Base-by-base conservation (phyloP, 495 filamentous ascomycete genomes). In the Thozetella sp. region DNA sequence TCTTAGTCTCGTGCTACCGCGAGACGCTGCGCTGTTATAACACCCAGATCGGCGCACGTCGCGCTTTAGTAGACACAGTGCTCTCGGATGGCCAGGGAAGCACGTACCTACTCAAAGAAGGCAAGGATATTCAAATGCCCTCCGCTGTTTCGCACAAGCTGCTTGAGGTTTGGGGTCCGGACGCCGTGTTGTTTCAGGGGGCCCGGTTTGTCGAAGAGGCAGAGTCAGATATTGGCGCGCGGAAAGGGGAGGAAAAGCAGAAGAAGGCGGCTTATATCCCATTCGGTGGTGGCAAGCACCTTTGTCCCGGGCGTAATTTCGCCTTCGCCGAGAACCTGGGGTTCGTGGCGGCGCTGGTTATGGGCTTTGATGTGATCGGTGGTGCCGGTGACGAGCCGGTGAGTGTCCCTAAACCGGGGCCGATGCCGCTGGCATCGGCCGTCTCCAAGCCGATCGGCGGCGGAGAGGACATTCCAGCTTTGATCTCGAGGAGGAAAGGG, bases 241-340 rank as follows among this genome's bases (percentile, higher is more conserved):
- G n/a, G 51, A 9, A 25, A 3, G 62, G 63, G 13, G 30, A 34
- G 2, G 52, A 59, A 30, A 61, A 63, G 26, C n/a, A 40, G 0
- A 54, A 63, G 37, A 64, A 65, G 2, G 62, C 58, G 13, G 66
- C 67, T 0, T 74, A 68, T 30, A 48, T 69, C 4, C 67, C 66
- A 10, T 79, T 77, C 53, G 74, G 75, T 10, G 76, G 76, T 6
- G 75, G 75, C 19, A 58, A 54, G 25, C 60, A 62, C 11, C 23
- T 76, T 3, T 78, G 76, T 61, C 76, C 76, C 2, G 75, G 76
- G 1, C 55, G 74, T 9, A 59, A 70, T 51, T 76, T 77, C 58
- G 76, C 76, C 1, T 57, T 63, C 19, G 67, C 65, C 9, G 74
- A 76, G 63, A 72, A 74, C 37, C 56, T 67, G 23, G 63, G 65